Conservation (phyloP, 192 early-diverging fungal species). For the Backusella westeae region DNA sequence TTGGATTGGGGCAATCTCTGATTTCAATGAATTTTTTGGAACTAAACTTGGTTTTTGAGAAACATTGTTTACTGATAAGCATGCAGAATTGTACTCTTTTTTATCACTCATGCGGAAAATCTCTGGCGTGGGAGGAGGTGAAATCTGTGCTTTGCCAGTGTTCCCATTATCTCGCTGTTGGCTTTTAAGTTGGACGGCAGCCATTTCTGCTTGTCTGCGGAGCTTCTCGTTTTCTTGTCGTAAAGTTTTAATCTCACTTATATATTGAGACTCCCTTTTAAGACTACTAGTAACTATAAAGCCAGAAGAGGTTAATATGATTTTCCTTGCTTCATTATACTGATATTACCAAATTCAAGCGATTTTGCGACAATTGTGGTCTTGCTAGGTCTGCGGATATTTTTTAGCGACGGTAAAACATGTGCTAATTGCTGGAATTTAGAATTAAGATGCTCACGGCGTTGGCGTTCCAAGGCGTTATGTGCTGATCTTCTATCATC, state of each 20-base stretch:
- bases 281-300: slow-evolving; percentile 2
- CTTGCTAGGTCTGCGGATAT: slow-evolving; percentile 76
- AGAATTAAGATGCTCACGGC: slow-evolving; percentile 75
- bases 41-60: neutral
- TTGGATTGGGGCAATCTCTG: neutral
- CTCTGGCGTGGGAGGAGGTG: slow-evolving; percentile 2
- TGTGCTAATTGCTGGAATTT: slow-evolving; percentile 81
- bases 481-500: slow-evolving; percentile 71
- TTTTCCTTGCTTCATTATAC: neutral
- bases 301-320: neutral
- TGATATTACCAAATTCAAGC: slow-evolving; percentile 58
- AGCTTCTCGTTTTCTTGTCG: slow-evolving; percentile 28
- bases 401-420: slow-evolving; percentile 66
- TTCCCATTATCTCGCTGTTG: neutral
- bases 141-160: neutral
- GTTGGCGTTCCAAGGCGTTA: slow-evolving; percentile 78
- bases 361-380: slow-evolving; percentile 78
- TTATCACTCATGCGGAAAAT: slow-evolving; percentile 1
- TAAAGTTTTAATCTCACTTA: slow-evolving; percentile 15
- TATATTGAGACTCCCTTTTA: slow-evolving; percentile 18
- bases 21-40: neutral
- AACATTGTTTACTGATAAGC: neutral
- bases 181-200: neutral
- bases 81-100: neutral
- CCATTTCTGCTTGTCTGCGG: slow-evolving; percentile 14